Base-by-base conservation (phyloP, 345 rosid species). In the Schrenkiella parvula region DNA sequence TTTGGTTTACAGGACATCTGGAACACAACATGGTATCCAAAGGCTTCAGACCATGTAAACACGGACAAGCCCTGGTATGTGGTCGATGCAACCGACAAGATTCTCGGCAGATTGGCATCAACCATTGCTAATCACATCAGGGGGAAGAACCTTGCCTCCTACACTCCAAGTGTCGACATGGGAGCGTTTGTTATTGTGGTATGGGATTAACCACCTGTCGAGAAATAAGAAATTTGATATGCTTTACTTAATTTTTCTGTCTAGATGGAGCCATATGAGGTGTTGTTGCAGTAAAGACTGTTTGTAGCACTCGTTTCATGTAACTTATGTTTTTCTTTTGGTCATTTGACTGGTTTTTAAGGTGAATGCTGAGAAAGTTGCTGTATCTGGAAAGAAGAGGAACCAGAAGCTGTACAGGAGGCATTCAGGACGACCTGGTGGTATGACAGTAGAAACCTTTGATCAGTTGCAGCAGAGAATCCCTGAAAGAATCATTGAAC, bases 391-490 rank as follows among this genome's bases (percentile, higher is more conserved):
- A 48, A 91, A 88, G 82, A 91, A 91, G 75, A 80, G 89, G 84
- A 88, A 88, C 78, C 99, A 95, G 64, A 95, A 91, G 83, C 85
- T 95, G 53, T 95, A 91, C 85, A 82, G 97, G 83, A 88, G 99
- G 79, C 99, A 91, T 84, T 95, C 99, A 59, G 99, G 99, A 74
- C 82, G 99, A 79, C 99, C 99, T 0, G 99, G 99, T 66, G 99
- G 99, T 67, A 89, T 95, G 99, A 95, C 70, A 60, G 90, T 88
- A 42, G 99, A 95, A 77, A 95, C 97, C 10, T 91, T 95, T 48
- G 83, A 86, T 70, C 96, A 89, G 35, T 79, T 95, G 62, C 99
- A 89, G 82, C 87, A 84, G 82, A 86, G 99, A 81, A 91, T 95
- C 68, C 99, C 99, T 0, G 96, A 95, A 75, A 84, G 99, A 83